Evolutionary conservation across 2,329 filamentous ascomycete genomes (phyloP).

Genomic region (Penicillium sp.): DNA sequence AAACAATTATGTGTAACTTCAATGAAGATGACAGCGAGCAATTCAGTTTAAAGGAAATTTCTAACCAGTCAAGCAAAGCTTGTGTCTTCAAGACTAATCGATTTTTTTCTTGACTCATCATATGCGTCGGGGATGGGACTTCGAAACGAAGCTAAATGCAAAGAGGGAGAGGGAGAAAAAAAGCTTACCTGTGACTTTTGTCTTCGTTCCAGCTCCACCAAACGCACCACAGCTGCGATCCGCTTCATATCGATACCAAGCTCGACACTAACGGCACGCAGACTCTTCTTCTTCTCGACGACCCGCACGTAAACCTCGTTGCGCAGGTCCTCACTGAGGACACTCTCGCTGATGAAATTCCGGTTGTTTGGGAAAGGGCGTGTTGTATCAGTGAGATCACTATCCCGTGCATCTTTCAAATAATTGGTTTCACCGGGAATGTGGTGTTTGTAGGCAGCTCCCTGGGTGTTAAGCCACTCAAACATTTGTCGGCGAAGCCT

Average conservation of each 20-base stretch:
- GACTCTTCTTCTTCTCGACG: conserved; percentile 63
- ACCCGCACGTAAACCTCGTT: conserved; percentile 74
- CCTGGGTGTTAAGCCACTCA: conserved; percentile 55
- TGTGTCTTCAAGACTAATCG: conserved; percentile 99
- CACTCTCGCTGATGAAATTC: conserved; percentile 68
- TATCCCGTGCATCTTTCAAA: conserved; percentile 20
- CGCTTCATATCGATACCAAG: conserved; percentile 78
- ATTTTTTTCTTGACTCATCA: conserved; percentile 74
- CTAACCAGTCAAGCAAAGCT: conserved; percentile 53
- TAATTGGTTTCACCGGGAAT: conserved; percentile 36
- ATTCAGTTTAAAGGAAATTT: conserved; percentile 58
- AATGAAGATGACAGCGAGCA: conserved; percentile 10
- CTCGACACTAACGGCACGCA: conserved; percentile 76
- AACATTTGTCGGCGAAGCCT: conserved; percentile 58
- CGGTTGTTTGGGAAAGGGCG: conserved; percentile 74
- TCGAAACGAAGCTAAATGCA: not conserved
- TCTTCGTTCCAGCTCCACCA: conserved; percentile 82
- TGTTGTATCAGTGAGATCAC: conserved; percentile 9
- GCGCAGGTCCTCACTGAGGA: conserved; percentile 71
- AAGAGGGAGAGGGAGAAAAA: conserved; percentile 16
- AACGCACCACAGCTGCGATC: conserved; percentile 79
- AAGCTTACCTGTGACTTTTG: conserved; percentile 72
- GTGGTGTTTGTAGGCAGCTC: conserved; percentile 32
- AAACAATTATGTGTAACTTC: conserved; percentile 10
- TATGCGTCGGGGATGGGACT: conserved; percentile 23